Evolutionary conservation across 352 stramenopile species (phyloP).

Genomic region (Phytopythium litorale): DNA sequence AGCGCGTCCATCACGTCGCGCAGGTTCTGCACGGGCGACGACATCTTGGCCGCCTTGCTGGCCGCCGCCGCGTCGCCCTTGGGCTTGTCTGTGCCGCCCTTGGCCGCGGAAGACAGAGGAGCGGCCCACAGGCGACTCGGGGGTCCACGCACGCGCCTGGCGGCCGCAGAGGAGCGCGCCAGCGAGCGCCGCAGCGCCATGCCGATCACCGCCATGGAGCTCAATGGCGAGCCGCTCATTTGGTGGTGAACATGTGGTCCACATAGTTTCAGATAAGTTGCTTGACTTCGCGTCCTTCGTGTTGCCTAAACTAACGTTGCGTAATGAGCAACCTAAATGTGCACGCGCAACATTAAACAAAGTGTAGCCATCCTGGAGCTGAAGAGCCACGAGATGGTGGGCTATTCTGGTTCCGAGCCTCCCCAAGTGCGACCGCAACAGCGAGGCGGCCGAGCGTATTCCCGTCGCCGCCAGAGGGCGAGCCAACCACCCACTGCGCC

Average conservation of each 20-base stretch:
- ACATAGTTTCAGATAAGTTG: not conserved
- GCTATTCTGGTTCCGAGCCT: not conserved
- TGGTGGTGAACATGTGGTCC: not conserved
- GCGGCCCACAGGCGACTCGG: slow-evolving; percentile 5
- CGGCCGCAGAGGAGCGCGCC: slow-evolving; percentile 1
- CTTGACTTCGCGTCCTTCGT: not conserved
- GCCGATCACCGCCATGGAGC: not conserved
- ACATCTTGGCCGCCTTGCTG: not conserved
- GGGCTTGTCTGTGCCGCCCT: not conserved
- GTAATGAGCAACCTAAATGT: not conserved
- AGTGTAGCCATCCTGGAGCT: not conserved
- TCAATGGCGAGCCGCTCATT: slow-evolving; percentile 11
- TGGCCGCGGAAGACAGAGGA: not conserved
- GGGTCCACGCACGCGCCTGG: not conserved
- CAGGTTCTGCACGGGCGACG: slow-evolving; percentile 68
- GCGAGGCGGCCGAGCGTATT: not conserved
- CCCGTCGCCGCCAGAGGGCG: not conserved
- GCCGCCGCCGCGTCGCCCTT: not conserved
- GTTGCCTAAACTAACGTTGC: not conserved
- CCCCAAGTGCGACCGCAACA: not conserved
- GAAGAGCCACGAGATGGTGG: not conserved
- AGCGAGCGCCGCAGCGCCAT: slow-evolving; percentile 5
- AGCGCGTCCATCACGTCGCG: slow-evolving; percentile 69
- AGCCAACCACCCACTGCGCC: not conserved
- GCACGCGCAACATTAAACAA: not conserved